phyloP scores from a whole-genome alignment of 164 flowering plant species.

The Magnolia kwangsiensis region DNA sequence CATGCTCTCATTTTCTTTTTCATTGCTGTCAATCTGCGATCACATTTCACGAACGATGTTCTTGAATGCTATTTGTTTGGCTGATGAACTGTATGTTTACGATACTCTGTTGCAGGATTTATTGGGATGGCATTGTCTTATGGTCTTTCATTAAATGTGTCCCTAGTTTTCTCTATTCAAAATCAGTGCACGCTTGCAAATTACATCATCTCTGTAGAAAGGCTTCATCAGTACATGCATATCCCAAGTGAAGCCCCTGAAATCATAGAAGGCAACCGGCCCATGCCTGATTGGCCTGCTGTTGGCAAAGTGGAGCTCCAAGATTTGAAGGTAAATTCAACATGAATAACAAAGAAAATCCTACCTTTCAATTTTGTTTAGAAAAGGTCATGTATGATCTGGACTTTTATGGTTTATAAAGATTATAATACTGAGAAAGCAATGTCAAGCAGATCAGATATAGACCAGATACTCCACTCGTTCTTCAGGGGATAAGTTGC shows the following conservation, averaged over 20 bases:
- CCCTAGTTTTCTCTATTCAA: constrained; percentile 48
- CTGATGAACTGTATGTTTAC: neutral
- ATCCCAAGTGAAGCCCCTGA: constrained; percentile 67
- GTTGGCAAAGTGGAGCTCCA: constrained; percentile 54
- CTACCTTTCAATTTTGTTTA: neutral
- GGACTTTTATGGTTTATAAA: neutral
- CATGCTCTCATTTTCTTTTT: too few species aligned
- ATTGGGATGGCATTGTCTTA: constrained; percentile 81
- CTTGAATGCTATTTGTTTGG: neutral
- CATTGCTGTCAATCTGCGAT: too few species aligned
- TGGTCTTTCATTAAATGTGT: constrained; percentile 63
- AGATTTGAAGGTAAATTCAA: constrained; percentile 38
- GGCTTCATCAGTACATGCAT: constrained; percentile 66
- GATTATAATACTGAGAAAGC: neutral
- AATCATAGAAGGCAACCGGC: constrained; percentile 38
- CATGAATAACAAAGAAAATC: neutral
- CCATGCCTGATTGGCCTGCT: constrained; percentile 51
- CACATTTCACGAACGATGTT: neutral
- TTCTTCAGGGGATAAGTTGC: constrained; percentile 67
- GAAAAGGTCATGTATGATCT: neutral
- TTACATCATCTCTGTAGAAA: constrained; percentile 64
- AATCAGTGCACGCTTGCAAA: constrained; percentile 54
- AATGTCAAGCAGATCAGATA: constrained; percentile 54
- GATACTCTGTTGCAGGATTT: constrained; percentile 39
- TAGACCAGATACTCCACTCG: constrained; percentile 53